Evolutionary conservation across 805 yeast species (phyloP).

Genomic region (Ogataea trehaloabstinens): DNA sequence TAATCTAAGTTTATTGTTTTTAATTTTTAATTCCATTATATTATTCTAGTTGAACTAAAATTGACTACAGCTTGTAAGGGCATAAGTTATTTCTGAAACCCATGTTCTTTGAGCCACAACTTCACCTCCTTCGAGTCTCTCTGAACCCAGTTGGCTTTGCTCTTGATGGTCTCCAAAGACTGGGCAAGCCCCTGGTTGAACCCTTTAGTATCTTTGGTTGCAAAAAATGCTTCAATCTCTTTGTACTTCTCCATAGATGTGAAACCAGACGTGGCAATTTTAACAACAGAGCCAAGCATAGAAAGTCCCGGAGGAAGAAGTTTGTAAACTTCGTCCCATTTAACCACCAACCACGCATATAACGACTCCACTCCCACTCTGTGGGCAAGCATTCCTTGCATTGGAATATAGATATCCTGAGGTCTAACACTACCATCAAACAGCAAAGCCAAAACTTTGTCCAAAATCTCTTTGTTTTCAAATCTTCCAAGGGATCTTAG

Average conservation of each 20-base stretch:
- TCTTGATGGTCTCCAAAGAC: constrained; percentile 53
- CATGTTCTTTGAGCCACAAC: constrained; percentile 40
- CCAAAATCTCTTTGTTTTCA: constrained; percentile 35
- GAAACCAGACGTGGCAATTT: constrained; percentile 47
- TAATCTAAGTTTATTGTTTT: no score
- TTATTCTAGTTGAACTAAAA: no score
- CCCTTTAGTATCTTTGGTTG: constrained; percentile 49
- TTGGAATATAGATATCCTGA: constrained; percentile 53
- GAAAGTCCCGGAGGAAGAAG: constrained; percentile 78
- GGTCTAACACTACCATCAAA: constrained; percentile 69
- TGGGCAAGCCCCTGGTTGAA: constrained; percentile 59
- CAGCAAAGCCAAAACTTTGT: constrained; percentile 38
- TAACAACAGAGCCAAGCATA: constrained; percentile 75
- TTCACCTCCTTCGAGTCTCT: constrained; percentile 48
- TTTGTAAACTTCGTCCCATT: constrained; percentile 70
- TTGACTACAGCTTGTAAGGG: no score
- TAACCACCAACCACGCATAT: constrained; percentile 66
- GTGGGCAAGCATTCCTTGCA: constrained; percentile 67
- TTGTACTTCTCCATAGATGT: constrained; percentile 38
- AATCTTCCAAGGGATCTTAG: constrained; percentile 53
- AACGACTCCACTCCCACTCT: constrained; percentile 63
- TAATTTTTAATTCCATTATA: no score
- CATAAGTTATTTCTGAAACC: constrained; percentile 11
- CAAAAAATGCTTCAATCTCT: constrained; percentile 48
- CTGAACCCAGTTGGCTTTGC: constrained; percentile 52